Percentiles rank a stretch among this genome's conserved stretches.
Conservation (phyloP, 2,329 filamentous ascomycete genomes). For the Talaromyces amestolkiae region DNA sequence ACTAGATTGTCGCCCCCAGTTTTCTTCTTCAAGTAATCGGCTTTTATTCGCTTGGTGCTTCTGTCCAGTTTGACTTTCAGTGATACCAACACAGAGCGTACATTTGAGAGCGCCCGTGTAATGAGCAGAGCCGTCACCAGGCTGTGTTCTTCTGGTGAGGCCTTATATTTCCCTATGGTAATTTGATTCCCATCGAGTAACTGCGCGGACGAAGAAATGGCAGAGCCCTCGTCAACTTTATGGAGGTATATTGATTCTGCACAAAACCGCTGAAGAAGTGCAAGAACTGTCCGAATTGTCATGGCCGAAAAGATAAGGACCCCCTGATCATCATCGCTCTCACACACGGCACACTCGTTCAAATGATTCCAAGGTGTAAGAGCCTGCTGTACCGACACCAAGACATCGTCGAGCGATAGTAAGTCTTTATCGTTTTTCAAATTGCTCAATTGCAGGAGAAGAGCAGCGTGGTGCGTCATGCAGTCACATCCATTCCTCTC, state of each 20-base stretch:
- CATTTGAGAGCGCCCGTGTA: background rate
- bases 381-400: background rate
- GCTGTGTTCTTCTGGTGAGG: background rate
- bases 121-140: background rate
- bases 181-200: background rate
- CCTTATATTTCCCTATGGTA: background rate
- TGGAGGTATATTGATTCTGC: background rate
- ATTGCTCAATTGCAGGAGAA: background rate
- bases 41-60: background rate
- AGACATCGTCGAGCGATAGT: background rate
- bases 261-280: conserved; percentile 1
- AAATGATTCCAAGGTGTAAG: background rate
- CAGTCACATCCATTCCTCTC: background rate
- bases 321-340: background rate
- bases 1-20: background rate
- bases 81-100: background rate
- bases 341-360: background rate
- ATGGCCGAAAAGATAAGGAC: background rate
- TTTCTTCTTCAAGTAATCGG: background rate
- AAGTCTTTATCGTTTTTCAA: background rate
- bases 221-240: background rate
- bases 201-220: background rate
- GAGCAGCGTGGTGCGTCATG: background rate
- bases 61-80: background rate
- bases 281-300: background rate